These are phyloP conservation scores for Letharia columbiana DNA, from an alignment of 495 filamentous ascomycete genomes.

Conservation along the genomic window DNA sequence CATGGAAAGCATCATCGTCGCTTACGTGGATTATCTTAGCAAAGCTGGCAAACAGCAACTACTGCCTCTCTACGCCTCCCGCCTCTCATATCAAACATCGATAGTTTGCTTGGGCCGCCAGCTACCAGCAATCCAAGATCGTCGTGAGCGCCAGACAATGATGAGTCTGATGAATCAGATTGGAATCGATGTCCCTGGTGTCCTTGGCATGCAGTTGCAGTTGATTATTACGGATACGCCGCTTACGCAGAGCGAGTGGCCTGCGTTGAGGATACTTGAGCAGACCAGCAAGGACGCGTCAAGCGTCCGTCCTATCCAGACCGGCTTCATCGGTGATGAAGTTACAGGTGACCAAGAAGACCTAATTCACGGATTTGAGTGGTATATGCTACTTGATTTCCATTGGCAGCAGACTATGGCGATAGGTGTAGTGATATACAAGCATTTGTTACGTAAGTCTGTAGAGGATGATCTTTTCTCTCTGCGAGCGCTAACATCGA, in stretches of 20 bases:
- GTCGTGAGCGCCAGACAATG: slow-evolving; percentile 40
- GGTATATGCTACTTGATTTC: slow-evolving; percentile 65
- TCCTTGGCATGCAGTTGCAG: slow-evolving; percentile 47
- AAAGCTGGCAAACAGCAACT: slow-evolving; percentile 59
- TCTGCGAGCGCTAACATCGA: background rate
- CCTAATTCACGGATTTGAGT: slow-evolving; percentile 74
- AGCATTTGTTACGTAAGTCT: slow-evolving; percentile 59
- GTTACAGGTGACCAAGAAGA: slow-evolving; percentile 54
- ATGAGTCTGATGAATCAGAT: slow-evolving; percentile 47
- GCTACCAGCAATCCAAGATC: slow-evolving; percentile 55
- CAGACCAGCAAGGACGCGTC: slow-evolving; percentile 10
- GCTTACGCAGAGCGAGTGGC: slow-evolving; percentile 28
- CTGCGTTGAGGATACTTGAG: slow-evolving; percentile 44
- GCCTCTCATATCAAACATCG: slow-evolving; percentile 47
- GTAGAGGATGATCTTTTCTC: background rate
- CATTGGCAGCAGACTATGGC: slow-evolving; percentile 64
- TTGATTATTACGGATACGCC: slow-evolving; percentile 44
- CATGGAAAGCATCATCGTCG: slow-evolving; percentile 57
- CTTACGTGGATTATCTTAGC: slow-evolving; percentile 72
- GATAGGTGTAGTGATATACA: slow-evolving; percentile 59
- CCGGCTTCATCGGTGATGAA: slow-evolving; percentile 57
- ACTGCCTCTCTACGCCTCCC: slow-evolving; percentile 79
- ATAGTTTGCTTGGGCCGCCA: slow-evolving; percentile 41
- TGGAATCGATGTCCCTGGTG: slow-evolving; percentile 42
- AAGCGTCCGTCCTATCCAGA: slow-evolving; percentile 35